phyloP scores from a whole-genome alignment of 257 asterid genomes.

The Phtheirospermum japonicum region DNA sequence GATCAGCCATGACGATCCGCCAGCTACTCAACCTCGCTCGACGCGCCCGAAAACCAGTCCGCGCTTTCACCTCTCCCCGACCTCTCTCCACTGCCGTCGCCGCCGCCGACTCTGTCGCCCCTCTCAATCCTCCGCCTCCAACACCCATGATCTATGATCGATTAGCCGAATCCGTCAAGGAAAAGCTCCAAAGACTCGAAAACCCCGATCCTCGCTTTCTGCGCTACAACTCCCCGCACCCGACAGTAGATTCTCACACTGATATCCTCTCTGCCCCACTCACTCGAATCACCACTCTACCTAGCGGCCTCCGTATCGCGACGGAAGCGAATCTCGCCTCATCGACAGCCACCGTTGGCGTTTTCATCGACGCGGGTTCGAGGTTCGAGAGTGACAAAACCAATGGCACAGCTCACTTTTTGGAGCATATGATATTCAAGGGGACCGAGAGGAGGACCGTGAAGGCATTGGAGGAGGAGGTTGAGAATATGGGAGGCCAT shows the following conservation, averaged over 20 bases:
- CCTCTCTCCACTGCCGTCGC: conserved; percentile 54
- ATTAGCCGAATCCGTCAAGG: conserved; percentile 67
- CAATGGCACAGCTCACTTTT: conserved; percentile 88
- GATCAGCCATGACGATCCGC: conserved; percentile 68
- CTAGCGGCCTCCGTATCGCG: conserved; percentile 83
- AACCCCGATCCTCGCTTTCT: conserved; percentile 70
- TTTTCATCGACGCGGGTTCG: conserved; percentile 94
- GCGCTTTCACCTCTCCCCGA: conserved; percentile 29
- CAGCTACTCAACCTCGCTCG: conserved; percentile 58
- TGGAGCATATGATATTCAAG: conserved; percentile 96
- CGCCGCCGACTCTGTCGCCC: conserved; percentile 24
- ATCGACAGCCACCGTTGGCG: conserved; percentile 83
- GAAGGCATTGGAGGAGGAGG: conserved; percentile 82
- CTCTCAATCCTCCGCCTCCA: conserved; percentile 65
- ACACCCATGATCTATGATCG: conserved; percentile 83
- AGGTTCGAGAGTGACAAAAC: conserved; percentile 77
- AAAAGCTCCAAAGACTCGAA: conserved; percentile 56
- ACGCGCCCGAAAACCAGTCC: conserved; percentile 37
- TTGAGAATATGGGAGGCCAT: conserved; percentile 98
- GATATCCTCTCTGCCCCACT: conserved; percentile 67
- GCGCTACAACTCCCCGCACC: conserved; percentile 65
- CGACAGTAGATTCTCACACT: conserved; percentile 51
- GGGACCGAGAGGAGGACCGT: conserved; percentile 78
- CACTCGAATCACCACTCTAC: conserved; percentile 80
- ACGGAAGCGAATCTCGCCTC: conserved; percentile 73